Evolutionary conservation across 108 stramenopile genomes (phyloP).

Genomic region (Nitzschia sp.): DNA sequence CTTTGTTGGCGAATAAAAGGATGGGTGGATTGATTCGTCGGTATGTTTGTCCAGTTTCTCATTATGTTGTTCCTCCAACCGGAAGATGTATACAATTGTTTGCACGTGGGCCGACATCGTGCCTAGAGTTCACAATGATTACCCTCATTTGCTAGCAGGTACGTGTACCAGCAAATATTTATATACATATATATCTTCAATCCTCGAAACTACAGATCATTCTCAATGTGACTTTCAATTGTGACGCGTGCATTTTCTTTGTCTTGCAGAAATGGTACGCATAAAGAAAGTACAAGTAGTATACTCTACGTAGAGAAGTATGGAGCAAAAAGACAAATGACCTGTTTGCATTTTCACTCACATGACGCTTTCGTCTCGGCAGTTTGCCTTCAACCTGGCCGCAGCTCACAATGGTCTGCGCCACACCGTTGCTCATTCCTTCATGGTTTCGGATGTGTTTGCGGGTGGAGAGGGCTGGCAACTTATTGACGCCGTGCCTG

Average conservation of each 20-base stretch:
- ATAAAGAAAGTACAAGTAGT: no score
- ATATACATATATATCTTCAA: no score
- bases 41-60: no score
- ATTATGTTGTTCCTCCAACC: slow-evolving; percentile 17
- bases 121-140: slow-evolving; percentile 61
- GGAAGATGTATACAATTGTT: slow-evolving; percentile 62
- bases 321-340: no score
- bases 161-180: not conserved
- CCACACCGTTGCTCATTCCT: slow-evolving; percentile 60
- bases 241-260: not conserved
- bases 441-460: slow-evolving; percentile 68
- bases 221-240: not conserved
- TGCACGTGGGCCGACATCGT: slow-evolving; percentile 68
- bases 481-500: slow-evolving; percentile 44
- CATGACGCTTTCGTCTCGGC: not conserved
- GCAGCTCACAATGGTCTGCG: slow-evolving; percentile 74
- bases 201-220: no score
- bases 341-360: no score
- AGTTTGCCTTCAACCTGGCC: slow-evolving; percentile 86
- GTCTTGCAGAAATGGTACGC: slow-evolving; percentile 8
- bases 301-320: no score
- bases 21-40: no score
- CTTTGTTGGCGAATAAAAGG: not conserved
- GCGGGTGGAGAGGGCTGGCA: slow-evolving; percentile 64
- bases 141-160: slow-evolving; percentile 73